Percentiles rank a stretch among this genome's conserved stretches.
phyloP scores from a whole-genome alignment of 1,284 basidiomycete genomes.

The Takashimella tepidaria region DNA sequence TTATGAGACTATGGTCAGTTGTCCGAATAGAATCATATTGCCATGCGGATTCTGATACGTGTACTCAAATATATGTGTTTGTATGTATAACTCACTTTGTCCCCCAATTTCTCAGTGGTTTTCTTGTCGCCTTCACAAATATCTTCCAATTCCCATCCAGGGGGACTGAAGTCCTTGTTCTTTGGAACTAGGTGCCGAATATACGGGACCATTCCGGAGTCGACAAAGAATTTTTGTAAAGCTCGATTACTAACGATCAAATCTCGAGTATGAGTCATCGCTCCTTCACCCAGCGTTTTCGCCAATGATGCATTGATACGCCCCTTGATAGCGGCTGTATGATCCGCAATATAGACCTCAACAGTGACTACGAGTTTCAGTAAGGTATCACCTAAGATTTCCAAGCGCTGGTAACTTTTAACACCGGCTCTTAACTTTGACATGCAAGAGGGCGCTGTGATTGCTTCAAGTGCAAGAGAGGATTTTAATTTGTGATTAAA shows the following conservation, averaged over 20 bases:
- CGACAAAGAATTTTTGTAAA: conserved; percentile 15
- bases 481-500: conserved; percentile 11
- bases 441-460: conserved; percentile 17
- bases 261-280: conserved; percentile 20
- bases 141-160: conserved; percentile 23
- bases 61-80: too few species aligned
- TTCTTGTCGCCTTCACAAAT: not conserved
- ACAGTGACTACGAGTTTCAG: conserved; percentile 30
- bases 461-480: conserved; percentile 18
- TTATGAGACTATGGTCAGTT: too few species aligned
- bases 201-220: conserved; percentile 28
- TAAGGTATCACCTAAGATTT: conserved; percentile 40
- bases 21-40: too few species aligned
- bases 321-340: not conserved
- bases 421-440: not conserved
- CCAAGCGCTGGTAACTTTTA: conserved; percentile 36
- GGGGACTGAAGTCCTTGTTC: conserved; percentile 26
- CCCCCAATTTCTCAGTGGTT: conserved; percentile 16
- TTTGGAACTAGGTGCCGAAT: conserved; percentile 20
- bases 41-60: too few species aligned
- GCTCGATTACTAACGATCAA: conserved; percentile 27
- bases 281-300: conserved; percentile 7
- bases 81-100: conserved; percentile 38
- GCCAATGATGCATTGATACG: not conserved
- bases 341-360: conserved; percentile 13